These are phyloP conservation scores for Fusarium sp. DNA, from an alignment of 2,329 filamentous ascomycete species.

Conservation along the genomic window DNA sequence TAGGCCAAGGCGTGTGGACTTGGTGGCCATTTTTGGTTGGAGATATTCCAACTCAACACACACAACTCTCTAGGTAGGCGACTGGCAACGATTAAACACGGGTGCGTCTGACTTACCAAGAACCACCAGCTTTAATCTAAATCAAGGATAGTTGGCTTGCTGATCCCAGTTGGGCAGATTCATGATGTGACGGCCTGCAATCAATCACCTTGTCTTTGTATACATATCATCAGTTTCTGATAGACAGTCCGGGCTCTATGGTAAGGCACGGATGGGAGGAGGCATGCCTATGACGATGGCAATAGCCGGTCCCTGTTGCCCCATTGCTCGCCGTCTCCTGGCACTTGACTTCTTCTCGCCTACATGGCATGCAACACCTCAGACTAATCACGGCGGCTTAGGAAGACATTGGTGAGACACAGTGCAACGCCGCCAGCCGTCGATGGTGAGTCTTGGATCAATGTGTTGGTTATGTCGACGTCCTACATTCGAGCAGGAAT, in stretches of 20 bases:
- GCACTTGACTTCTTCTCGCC: conserved; percentile 4
- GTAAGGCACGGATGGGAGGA: too few species aligned
- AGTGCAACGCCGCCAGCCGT: conserved; percentile 19
- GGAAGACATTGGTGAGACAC: background rate
- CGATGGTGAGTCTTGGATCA: background rate
- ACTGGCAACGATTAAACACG: too few species aligned
- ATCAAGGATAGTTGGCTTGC: too few species aligned
- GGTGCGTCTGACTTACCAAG: too few species aligned
- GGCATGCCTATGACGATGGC: background rate
- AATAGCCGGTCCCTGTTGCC: background rate
- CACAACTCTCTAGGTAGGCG: too few species aligned
- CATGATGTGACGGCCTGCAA: too few species aligned
- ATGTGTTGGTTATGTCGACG: background rate
- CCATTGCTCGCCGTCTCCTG: conserved; percentile 23
- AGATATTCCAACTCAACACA: background rate
- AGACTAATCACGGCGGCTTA: conserved; percentile 4
- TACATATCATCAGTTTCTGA: too few species aligned
- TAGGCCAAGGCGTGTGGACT: conserved; percentile 5
- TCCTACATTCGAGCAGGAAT: background rate
- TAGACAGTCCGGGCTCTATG: too few species aligned
- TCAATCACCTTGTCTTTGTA: too few species aligned
- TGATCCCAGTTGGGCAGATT: too few species aligned
- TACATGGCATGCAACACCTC: conserved; percentile 26
- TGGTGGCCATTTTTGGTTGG: conserved; percentile 9
- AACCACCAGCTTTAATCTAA: too few species aligned